These are phyloP conservation scores for Dictyostelium firmibasis DNA, from an alignment of 78 protist genomes.

Conservation along the genomic window DNA sequence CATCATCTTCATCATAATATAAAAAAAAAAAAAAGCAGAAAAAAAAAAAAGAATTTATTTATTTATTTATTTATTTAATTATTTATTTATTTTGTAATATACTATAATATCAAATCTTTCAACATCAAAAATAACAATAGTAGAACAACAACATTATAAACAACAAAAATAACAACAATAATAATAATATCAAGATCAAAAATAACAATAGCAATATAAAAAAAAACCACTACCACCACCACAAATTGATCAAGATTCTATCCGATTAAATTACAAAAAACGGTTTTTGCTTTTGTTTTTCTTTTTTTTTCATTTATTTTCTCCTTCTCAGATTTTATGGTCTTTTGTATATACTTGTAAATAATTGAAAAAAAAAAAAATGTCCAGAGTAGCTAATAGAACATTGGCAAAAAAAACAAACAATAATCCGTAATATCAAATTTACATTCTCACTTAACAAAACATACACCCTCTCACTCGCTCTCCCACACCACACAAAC, in stretches of 20 bases:
- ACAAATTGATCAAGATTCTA: not conserved
- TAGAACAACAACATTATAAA: not conserved
- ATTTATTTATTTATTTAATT: no score
- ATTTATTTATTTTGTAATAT: not conserved
- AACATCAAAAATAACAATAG: not conserved
- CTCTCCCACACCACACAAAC: not conserved
- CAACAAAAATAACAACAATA: no score
- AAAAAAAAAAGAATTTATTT: no score
- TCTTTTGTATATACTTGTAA: not conserved
- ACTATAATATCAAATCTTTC: not conserved
- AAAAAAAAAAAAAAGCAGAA: no score
- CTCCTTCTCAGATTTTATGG: not conserved
- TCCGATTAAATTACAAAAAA: not conserved
- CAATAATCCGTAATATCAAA: not conserved
- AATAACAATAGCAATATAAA: not conserved
- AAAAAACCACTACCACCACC: not conserved
- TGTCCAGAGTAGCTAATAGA: slow-evolving; percentile 3
- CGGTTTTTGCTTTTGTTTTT: not conserved
- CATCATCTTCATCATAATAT: not conserved
- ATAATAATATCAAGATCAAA: not conserved
- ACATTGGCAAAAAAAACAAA: not conserved
- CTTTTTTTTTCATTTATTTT: no score
- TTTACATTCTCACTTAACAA: not conserved
- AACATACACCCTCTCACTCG: no score
- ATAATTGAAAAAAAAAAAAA: not conserved